These are phyloP conservation scores for Drechslerella coelobrocha DNA, from an alignment of 2,329 filamentous ascomycete genomes.

Conservation along the genomic window DNA sequence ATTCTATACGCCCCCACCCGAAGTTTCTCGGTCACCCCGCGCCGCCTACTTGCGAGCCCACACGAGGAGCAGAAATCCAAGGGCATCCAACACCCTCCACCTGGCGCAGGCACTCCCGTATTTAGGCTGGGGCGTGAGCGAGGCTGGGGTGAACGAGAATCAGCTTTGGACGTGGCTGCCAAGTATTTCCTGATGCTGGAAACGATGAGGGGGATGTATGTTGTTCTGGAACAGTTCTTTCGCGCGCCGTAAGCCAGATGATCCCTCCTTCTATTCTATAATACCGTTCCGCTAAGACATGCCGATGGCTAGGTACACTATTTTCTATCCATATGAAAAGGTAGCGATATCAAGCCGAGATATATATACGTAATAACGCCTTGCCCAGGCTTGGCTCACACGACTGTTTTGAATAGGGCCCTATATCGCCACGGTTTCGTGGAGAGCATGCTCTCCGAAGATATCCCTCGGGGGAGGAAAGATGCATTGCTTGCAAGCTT, in stretches of 20 bases:
- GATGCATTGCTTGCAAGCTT: slow-evolving; percentile 99
- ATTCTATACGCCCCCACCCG: slow-evolving; percentile 61
- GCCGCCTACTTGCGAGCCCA: slow-evolving; percentile 62
- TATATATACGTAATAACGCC: not conserved
- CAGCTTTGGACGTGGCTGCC: slow-evolving; percentile 79
- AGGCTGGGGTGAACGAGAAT: slow-evolving; percentile 80
- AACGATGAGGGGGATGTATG: slow-evolving; percentile 97
- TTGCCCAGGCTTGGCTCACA: not conserved
- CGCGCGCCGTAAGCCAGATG: slow-evolving; percentile 94
- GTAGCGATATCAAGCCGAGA: slow-evolving; percentile 58
- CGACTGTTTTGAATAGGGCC: slow-evolving; percentile 66
- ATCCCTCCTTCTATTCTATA: no score
- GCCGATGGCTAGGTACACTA: slow-evolving; percentile 76
- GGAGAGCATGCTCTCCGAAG: slow-evolving; percentile 95
- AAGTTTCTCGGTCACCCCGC: slow-evolving; percentile 68
- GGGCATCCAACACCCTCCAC: slow-evolving; percentile 68
- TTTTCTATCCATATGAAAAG: slow-evolving; percentile 99
- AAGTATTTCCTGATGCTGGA: slow-evolving; percentile 96
- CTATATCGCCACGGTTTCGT: slow-evolving; percentile 96
- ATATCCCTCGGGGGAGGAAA: slow-evolving; percentile 96
- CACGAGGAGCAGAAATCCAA: slow-evolving; percentile 53
- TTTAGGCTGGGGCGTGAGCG: slow-evolving; percentile 70
- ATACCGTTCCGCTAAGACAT: slow-evolving; percentile 57
- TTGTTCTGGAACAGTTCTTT: slow-evolving; percentile 97
- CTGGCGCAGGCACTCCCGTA: slow-evolving; percentile 74